phyloP scores from a whole-genome alignment of 23 red algal species.

The Porphyridium purpureum region DNA sequence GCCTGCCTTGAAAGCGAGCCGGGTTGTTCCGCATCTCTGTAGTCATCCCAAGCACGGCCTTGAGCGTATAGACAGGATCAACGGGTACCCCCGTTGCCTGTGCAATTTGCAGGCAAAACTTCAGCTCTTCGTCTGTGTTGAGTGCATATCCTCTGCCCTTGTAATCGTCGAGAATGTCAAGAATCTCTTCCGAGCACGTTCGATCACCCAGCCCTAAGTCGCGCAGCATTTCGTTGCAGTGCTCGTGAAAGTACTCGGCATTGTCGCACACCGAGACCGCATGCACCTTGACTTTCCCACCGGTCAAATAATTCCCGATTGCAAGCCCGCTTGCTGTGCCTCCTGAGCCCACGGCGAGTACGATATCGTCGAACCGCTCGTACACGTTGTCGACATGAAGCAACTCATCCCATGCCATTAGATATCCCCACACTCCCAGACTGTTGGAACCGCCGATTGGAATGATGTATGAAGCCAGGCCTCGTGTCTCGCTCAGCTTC shows the following conservation, averaged over 20 bases:
- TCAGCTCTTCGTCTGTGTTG: conserved; percentile 21
- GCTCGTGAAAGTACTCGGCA: conserved; percentile 24
- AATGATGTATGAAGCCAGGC: conserved; percentile 18
- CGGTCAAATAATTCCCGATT: conserved; percentile 18
- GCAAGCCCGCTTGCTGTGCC: conserved; percentile 57
- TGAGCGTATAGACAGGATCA: conserved; percentile 56
- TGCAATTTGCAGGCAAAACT: conserved; percentile 11
- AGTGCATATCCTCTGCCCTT: conserved; percentile 42
- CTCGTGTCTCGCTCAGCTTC: background rate
- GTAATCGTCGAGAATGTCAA: conserved; percentile 20
- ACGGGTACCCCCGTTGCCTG: conserved; percentile 17
- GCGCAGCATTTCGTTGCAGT: conserved; percentile 29
- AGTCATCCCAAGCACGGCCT: conserved; percentile 28
- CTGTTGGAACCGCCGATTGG: conserved; percentile 50
- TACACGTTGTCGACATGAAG: conserved; percentile 5
- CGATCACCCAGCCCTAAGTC: conserved; percentile 4
- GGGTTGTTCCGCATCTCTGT: conserved; percentile 3
- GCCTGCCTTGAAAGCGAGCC: background rate
- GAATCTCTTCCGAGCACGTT: background rate
- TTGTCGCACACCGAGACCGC: conserved; percentile 1
- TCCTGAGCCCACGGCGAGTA: conserved; percentile 37
- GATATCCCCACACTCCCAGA: conserved; percentile 54
- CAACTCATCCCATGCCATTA: conserved; percentile 32
- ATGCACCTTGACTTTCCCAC: background rate
- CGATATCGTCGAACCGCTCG: conserved; percentile 26